Evolutionary conservation across 2,329 filamentous ascomycete species (phyloP).

Genomic region (Cordyceps fumosorosea): DNA sequence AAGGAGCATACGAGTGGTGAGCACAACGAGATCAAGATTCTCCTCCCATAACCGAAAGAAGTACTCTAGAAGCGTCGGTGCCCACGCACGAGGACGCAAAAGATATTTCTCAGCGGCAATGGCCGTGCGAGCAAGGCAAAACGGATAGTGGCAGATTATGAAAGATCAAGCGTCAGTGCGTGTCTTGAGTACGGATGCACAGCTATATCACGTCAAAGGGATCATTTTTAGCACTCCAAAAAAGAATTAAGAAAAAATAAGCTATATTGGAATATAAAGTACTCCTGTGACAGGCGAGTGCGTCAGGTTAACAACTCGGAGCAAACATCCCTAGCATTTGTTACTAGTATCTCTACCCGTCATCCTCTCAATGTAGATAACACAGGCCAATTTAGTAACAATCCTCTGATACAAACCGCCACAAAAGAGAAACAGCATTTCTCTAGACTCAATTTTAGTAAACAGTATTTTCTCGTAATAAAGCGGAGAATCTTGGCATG

Average conservation of each 20-base stretch:
- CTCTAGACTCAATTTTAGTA: not conserved
- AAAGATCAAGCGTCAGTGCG: slow-evolving; percentile 15
- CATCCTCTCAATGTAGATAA: not conserved
- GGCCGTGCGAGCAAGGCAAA: slow-evolving; percentile 14
- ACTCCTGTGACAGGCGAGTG: not conserved
- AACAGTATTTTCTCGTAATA: not conserved
- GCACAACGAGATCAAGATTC: slow-evolving; percentile 14
- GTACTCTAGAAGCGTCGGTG: slow-evolving; percentile 14
- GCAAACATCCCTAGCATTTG: not conserved
- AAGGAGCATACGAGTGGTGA: slow-evolving; percentile 10
- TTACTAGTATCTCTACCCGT: not conserved
- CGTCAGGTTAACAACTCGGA: not conserved
- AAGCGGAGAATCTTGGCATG: not conserved
- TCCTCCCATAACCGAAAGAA: not conserved
- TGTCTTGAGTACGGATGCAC: not conserved
- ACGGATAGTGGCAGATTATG: slow-evolving; percentile 15
- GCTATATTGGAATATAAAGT: slow-evolving; percentile 1
- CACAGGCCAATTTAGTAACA: not conserved
- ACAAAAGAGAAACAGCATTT: not conserved
- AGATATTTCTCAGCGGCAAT: slow-evolving; percentile 15
- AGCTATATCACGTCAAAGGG: not conserved
- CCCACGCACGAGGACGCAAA: slow-evolving; percentile 16
- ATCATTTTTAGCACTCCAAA: slow-evolving; percentile 2
- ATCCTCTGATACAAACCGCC: not conserved
- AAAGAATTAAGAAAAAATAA: not conserved